Evolutionary conservation across 331 rosid species (phyloP), one percentile per base, ranked within the genome.

Genomic region (Quercus lobata): DNA sequence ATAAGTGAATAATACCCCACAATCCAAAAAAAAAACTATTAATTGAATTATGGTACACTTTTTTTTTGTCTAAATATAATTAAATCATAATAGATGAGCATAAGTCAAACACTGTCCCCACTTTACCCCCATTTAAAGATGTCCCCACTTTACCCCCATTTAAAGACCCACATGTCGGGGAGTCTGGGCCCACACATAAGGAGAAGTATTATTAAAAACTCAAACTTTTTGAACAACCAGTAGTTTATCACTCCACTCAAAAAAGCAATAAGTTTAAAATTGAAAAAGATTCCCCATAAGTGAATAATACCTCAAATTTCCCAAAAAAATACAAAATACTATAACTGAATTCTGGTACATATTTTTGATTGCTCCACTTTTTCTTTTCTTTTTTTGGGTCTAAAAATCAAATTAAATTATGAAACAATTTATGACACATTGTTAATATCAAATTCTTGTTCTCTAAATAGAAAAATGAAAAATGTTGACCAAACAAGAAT

Each of bases 211-310:
- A 2, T 0, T 41, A 2, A 41, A 2, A 8, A 8, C 3, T 0
- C 1, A 0, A 41, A 11, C 0, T 41, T 41, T 41, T 41, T 1
- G 1, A 1, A 41, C 46, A 8, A 0, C 0, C 1, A 41, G 3
- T 41, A 41, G 12, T 8, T 8, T 41, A 41, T 41, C 46, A 8
- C 46, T 8, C 46, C 46, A 41, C 46, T 41, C 12, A 41, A 41
- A 41, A 49, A 49, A 49, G 4, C 17, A 49, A 62, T 8, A 29
- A 29, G 29, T 34, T 21, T 11, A 62, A 62, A 27, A 5, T 15
- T 62, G 69, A 62, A 5, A 60, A 60, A 24, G 5, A 24, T 41
- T 41, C 1, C 46, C 12, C 12, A 2, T 41, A 41, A 41, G 3
- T 8, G 46, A 41, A 2, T 41, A 8, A 41, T 41, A 41, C 3